Percentiles rank a stretch among this genome's conserved stretches.
Conservation (phyloP, 306 rosid species). For the Hippophae rhamnoides region DNA sequence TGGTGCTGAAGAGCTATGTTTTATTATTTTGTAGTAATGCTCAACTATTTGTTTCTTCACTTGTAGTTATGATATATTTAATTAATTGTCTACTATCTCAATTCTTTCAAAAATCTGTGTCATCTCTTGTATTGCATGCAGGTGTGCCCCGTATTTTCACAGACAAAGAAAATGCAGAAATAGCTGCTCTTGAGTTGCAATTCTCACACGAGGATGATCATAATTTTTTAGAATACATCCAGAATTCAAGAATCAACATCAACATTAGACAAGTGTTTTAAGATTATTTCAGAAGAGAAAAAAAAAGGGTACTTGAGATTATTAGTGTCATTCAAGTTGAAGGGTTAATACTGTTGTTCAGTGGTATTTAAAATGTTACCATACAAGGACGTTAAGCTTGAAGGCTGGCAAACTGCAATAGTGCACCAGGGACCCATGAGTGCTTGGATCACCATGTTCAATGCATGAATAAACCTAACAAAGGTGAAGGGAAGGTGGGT, state of each 20-base stretch:
- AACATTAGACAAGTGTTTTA: slow-evolving; percentile 83
- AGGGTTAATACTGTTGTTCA: not conserved
- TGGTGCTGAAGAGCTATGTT: too few relatives aligned
- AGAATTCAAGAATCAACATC: slow-evolving; percentile 82
- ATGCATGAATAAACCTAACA: too few relatives aligned
- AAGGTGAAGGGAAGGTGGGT: too few relatives aligned
- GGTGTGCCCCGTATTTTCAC: slow-evolving; percentile 93
- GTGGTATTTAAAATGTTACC: too few relatives aligned
- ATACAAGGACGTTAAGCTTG: too few relatives aligned
- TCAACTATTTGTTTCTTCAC: too few relatives aligned
- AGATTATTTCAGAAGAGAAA: slow-evolving; percentile 5
- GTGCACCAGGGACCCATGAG: too few relatives aligned
- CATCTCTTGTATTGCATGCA: slow-evolving; percentile 34
- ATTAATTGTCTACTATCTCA: not conserved
- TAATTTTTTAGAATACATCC: slow-evolving; percentile 56
- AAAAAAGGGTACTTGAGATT: not conserved
- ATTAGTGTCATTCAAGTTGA: not conserved
- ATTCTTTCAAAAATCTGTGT: not conserved
- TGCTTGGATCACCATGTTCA: too few relatives aligned
- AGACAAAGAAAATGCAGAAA: slow-evolving; percentile 63
- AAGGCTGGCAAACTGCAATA: too few relatives aligned
- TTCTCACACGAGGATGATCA: slow-evolving; percentile 47
- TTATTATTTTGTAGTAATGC: too few relatives aligned
- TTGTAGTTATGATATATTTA: not conserved
- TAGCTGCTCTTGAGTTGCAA: slow-evolving; percentile 37